Evolutionary conservation across 1,139 yeast genomes (phyloP), one percentile per base, ranked within the genome.

Genomic region (Lodderomyces elongisporus): DNA sequence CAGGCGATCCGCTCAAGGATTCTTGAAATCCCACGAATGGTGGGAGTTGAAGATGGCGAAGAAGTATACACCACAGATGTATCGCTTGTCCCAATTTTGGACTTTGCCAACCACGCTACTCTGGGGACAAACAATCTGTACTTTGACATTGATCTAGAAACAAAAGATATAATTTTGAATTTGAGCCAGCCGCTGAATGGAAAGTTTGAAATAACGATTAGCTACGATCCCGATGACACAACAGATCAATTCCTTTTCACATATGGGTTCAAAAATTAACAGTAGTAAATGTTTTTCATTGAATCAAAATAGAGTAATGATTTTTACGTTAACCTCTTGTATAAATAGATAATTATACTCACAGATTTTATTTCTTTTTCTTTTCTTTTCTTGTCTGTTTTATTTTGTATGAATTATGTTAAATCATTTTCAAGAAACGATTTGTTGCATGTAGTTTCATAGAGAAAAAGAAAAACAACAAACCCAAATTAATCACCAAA

Each of bases 251-350:
- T 79, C 45, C 58, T 70, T n/a, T 47, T 60, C 16, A 66, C 70
- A 1, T 79, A 80, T 49, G 87, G 87, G 2, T 80, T 80, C 45
- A 54, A 75, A n/a, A n/a, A n/a, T n/a, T n/a, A n/a, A n/a, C n/a
- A n/a, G n/a, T n/a, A n/a, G n/a, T n/a, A n/a, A 7, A 20, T 20
- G 22, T 10, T n/a, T n/a, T n/a, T n/a, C n/a, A n/a, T n/a, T n/a
- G n/a, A n/a, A n/a, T n/a, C n/a, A n/a, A 20, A 20, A 20, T 8
- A 20, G 10, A 20, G 10, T 8, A 9, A n/a, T 5, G n/a, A n/a
- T n/a, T n/a, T n/a, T n/a, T n/a, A n/a, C n/a, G n/a, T n/a, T n/a
- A n/a, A n/a, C n/a, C n/a, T n/a, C n/a, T n/a, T n/a, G n/a, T n/a
- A n/a, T n/a, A n/a, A n/a, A n/a, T n/a, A n/a, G n/a, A n/a, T n/a